These are phyloP conservation scores for Adansonia rubrostipa DNA, from an alignment of 441 rosid species.

Conservation along the genomic window DNA sequence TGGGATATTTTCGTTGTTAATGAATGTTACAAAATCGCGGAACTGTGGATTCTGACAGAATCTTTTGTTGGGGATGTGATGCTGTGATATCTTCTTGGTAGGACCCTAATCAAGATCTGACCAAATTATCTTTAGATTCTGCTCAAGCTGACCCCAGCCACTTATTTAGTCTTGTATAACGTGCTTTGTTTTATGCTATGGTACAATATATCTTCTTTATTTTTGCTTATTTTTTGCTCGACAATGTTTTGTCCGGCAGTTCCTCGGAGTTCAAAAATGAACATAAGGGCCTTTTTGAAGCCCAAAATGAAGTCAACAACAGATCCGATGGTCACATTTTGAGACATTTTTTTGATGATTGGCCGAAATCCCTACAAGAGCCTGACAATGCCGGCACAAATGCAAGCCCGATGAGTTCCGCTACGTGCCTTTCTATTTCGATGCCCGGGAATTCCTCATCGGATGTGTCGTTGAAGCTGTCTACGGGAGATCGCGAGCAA, in stretches of 20 bases:
- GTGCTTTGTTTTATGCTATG: slow-evolving; percentile 20
- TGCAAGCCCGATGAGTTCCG: slow-evolving; percentile 39
- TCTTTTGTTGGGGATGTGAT: slow-evolving; percentile 18
- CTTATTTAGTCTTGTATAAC: slow-evolving; percentile 29
- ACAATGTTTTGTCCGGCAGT: slow-evolving; percentile 34
- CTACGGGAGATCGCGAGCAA: slow-evolving; percentile 64
- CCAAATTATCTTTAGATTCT: slow-evolving; percentile 59
- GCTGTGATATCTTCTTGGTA: slow-evolving; percentile 33
- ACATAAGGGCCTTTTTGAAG: slow-evolving; percentile 48
- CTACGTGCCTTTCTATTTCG: slow-evolving; percentile 70
- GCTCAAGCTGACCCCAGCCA: slow-evolving; percentile 58
- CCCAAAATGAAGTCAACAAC: slow-evolving; percentile 43
- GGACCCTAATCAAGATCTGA: slow-evolving; percentile 48
- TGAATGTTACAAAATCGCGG: neutral
- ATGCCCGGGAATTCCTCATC: slow-evolving; percentile 73
- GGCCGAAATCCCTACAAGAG: slow-evolving; percentile 71
- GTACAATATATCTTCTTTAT: neutral
- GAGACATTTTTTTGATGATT: slow-evolving; percentile 89
- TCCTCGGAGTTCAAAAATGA: slow-evolving; percentile 42
- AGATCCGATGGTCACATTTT: slow-evolving; percentile 64
- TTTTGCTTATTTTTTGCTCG: slow-evolving; percentile 3
- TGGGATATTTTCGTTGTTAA: neutral
- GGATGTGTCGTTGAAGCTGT: slow-evolving; percentile 73
- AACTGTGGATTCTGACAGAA: slow-evolving; percentile 24
- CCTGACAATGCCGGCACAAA: slow-evolving; percentile 45